Conservation (phyloP, 2,329 filamentous ascomycete species). For the Aureobasidium melanogenum region DNA sequence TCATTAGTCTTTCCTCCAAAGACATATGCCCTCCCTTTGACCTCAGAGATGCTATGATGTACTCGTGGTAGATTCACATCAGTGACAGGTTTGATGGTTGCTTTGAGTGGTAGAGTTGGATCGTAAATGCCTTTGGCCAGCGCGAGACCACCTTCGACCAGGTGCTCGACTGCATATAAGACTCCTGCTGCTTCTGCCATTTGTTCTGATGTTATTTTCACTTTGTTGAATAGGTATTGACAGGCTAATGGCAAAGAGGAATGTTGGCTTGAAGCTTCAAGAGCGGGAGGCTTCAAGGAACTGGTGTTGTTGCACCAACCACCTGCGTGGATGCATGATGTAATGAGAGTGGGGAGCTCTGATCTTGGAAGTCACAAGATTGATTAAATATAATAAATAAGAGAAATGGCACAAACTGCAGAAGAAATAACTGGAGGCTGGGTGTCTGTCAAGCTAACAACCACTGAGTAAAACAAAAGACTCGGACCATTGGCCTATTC, state of each 20-base stretch:
- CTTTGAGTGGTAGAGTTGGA: slow-evolving; percentile 44
- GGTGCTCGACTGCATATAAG: slow-evolving; percentile 27
- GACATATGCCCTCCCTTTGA: slow-evolving; percentile 47
- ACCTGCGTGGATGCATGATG: no score
- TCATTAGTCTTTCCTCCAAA: slow-evolving; percentile 37
- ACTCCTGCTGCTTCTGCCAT: slow-evolving; percentile 30
- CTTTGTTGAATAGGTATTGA: no score
- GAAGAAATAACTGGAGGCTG: no score
- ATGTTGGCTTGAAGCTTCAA: background rate
- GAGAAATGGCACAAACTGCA: no score
- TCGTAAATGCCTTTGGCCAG: slow-evolving; percentile 39
- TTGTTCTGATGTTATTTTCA: background rate
- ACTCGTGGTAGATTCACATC: slow-evolving; percentile 38
- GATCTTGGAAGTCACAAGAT: no score
- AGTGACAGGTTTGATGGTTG: slow-evolving; percentile 40
- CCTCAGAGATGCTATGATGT: slow-evolving; percentile 44
- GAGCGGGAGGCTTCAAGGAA: background rate
- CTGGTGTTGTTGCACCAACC: no score
- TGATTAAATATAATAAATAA: no score
- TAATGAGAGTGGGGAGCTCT: no score
- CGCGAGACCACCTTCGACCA: slow-evolving; percentile 33
- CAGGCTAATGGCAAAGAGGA: background rate
- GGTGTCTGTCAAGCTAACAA: no score
- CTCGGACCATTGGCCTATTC: no score
- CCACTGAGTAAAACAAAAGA: no score